Evolutionary conservation across 495 filamentous ascomycete genomes (phyloP), one percentile per base, ranked within the genome.

Genomic region (Penicillium bialowiezense): DNA sequence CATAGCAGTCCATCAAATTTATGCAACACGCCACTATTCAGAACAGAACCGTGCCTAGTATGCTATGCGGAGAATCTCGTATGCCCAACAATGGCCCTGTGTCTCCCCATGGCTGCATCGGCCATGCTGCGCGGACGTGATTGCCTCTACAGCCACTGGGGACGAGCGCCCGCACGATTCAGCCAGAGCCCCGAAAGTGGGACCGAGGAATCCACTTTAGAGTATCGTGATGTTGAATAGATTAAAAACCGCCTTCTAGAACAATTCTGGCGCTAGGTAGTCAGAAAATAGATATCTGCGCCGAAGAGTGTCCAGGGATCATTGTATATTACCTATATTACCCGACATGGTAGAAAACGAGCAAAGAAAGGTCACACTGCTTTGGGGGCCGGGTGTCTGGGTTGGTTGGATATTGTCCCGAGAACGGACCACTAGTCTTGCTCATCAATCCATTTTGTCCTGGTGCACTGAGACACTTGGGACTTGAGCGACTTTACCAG

Each of bases 391-490:
- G 39, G 38, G 29, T n/a, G 19, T 51, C 43, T 41, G 28, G 54
- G 44, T 48, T 46, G 34, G 57, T 56, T 56, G 57, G 43, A 56
- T 60, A 60, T 58, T 40, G 47, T 38, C 31, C 44, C 31, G 40
- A 46, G 38, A 26, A 42, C 33, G 19, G 18, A 45, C 43, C 43
- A 35, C 28, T 15, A 32, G 29, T 13, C 29, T 24, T 46, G 43
- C 17, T 36, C 12, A 39, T 19, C 24, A 31, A 23, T 46, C 7
- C 26, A 32, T 17, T 37, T 24, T 39, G 32, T n/a, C 13, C 38
- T 10, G 38, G 31, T 14, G 15, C 32, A 35, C 13, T 44, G 23
- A 8, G 23, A 8, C 23, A 8, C n/a, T n/a, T n/a, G n/a, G n/a
- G n/a, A n/a, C n/a, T n/a, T n/a, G n/a, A n/a, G n/a, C n/a, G n/a